Base-by-base conservation (phyloP, 2,329 filamentous ascomycete genomes). In the Fusarium foetens region DNA sequence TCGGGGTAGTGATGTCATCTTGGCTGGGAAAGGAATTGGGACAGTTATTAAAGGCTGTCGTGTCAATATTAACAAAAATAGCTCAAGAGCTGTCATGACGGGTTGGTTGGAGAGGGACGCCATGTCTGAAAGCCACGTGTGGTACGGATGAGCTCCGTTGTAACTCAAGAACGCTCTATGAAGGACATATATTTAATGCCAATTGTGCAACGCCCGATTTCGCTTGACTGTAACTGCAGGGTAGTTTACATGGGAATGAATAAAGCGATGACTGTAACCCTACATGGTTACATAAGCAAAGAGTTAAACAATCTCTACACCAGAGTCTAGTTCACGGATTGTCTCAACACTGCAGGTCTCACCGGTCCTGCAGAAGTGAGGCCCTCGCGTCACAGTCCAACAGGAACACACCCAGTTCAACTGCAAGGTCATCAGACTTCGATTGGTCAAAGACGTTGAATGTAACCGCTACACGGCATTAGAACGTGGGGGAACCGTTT, bases 111-210 rank as follows among this genome's bases (percentile, higher is more conserved):
- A 54, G 71, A 49, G 48, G 59, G 54, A 54, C 35, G 58, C 52
- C 61, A 67, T 70, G 66, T 69, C 64, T 58, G 38, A 46, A 51
- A 51, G 29, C 65, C 59, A 42, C 51, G 29, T 66, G 29, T 67
- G 55, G 62, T 65, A 54, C 59, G 41, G 31, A 60, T 64, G 43
- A 59, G 65, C 51, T 69, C 63, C 35, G n/a, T 71, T 75, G 69
- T 75, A 76, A 67, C 67, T 77, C 53, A 13, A 72, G 69, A 66
- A 74, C 63, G 64, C 71, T 76, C 55, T 75, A 77, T 76, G 68
- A 75, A 77, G 75, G 74, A 76, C 72, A 75, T 59, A 71, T 66
- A 71, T 67, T 68, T 75, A 70, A 73, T 72, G 63, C 67, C 54
- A 73, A 35, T 60, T 63, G 43, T 66, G 36, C 29, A 39, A 41